These are phyloP conservation scores for Xylariaceae sp. DNA, from an alignment of 2,329 filamentous ascomycete species.

Conservation along the genomic window DNA sequence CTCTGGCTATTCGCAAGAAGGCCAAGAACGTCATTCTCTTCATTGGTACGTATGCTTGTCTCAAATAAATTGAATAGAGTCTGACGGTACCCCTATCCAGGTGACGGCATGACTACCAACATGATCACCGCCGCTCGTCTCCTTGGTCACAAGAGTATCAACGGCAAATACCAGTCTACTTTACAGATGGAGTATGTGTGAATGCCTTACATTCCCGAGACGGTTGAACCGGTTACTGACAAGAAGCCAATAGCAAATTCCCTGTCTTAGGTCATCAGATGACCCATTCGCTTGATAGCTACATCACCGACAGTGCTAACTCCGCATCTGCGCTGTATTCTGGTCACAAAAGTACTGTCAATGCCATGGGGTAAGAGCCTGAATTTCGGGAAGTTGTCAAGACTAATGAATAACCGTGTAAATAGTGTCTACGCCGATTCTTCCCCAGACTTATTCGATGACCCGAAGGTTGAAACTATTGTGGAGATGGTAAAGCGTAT, in stretches of 20 bases:
- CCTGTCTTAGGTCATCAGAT: conserved; percentile 85
- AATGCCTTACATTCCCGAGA: too few species aligned
- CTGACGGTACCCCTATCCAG: conserved; percentile 8
- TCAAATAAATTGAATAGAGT: neutral
- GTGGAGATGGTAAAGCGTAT: conserved; percentile 72
- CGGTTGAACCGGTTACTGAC: too few species aligned
- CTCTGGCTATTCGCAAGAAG: conserved; percentile 64
- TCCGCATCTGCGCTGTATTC: conserved; percentile 77
- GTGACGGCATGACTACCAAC: conserved; percentile 66
- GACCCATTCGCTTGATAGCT: conserved; percentile 80
- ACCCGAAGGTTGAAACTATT: conserved; percentile 83
- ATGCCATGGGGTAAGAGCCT: conserved; percentile 67
- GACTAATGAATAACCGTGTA: neutral
- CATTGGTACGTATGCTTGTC: conserved; percentile 55
- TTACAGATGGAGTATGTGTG: conserved; percentile 61
- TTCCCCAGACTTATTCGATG: conserved; percentile 68
- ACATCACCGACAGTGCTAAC: conserved; percentile 85
- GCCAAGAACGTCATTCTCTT: conserved; percentile 85
- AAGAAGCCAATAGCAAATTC: conserved; percentile 49
- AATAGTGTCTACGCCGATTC: conserved; percentile 69
- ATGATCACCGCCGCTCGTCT: conserved; percentile 78
- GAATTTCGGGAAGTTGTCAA: too few species aligned
- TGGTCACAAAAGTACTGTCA: conserved; percentile 80
- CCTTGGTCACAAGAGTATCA: conserved; percentile 76
- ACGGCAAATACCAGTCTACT: conserved; percentile 74